Evolutionary conservation across 768 basidiomycete species (phyloP).

Genomic region (Agaricus blazei): DNA sequence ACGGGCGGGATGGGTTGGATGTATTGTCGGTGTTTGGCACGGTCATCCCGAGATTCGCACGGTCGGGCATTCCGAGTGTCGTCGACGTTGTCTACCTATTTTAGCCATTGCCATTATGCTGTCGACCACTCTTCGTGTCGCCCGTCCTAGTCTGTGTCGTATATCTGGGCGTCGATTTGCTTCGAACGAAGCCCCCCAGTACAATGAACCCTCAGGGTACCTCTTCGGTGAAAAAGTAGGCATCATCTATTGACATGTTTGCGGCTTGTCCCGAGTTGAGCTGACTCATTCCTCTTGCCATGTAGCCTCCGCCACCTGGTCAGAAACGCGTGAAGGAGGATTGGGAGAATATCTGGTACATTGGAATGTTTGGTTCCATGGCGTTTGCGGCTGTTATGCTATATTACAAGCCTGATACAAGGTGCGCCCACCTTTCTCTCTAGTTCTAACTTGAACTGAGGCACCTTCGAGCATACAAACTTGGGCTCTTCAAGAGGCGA

Average conservation of each 20-base stretch:
- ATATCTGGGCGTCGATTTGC: conserved; percentile 46
- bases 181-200: conserved; percentile 76
- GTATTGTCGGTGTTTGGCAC: conserved; percentile 12
- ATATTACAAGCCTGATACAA: conserved; percentile 93
- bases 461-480: conserved; percentile 66
- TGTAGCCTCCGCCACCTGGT: conserved; percentile 69
- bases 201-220: conserved; percentile 85
- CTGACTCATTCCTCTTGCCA: not conserved
- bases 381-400: conserved; percentile 67
- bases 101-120: conserved; percentile 32
- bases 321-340: conserved; percentile 84
- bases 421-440: conserved; percentile 42
- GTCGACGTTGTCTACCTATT: conserved; percentile 5
- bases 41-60: not conserved
- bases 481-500: conserved; percentile 90
- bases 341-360: conserved; percentile 89
- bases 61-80: conserved; percentile 5
- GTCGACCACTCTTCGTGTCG: conserved; percentile 43
- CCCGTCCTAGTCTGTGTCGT: conserved; percentile 33
- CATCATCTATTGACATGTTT: not conserved
- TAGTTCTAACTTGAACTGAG: not conserved
- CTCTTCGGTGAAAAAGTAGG: conserved; percentile 87
- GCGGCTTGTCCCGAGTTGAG: not conserved
- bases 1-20: not conserved
- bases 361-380: conserved; percentile 90